Evolutionary conservation across 495 filamentous ascomycete species (phyloP), one percentile per base, ranked within the genome.

Genomic region (Pseudoneurospora amorphoporcata): DNA sequence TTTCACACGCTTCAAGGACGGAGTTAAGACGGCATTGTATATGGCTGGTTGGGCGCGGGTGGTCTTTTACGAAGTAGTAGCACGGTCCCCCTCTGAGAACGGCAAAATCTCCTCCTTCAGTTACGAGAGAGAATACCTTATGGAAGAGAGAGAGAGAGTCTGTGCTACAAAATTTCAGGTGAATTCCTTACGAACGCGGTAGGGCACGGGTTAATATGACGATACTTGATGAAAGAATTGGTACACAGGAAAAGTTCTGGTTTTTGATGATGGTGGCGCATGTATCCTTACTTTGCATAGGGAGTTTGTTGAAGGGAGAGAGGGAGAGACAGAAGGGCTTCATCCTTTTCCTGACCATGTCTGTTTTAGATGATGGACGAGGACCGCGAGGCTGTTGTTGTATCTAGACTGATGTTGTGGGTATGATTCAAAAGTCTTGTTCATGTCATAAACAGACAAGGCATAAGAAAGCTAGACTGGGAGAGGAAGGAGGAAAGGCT

Each of bases 1-100:
- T 53, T 53, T 68, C 39, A 35, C 17, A 29, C 39, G 38, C 53
- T 53, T 69, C 72, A 47, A 43, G 73, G 70, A 72, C 65, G 73
- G 73, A 74, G 73, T 74, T 68, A 72, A 74, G 53, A 29, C 32
- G 39, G 61, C 37, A 68, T 68, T 39, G 70, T 19, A 42, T 39
- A 39, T 17, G 40, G 71, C n/a, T 37, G 35, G 39, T 68, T 47
- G 58, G 72, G 72, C 72, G 71, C 39, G 68, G 72, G 43, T 73
- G 43, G 29, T 47, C 39, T 71, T 45, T 69, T 70, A 58, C 53
- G 53, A 65, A 65, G 53, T 65, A 65, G 53, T 65, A 65, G 53
- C 53, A 65, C 53, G 53, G 53, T 7, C 53, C 53, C 53, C 14
- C 53, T 65, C 39, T 40, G 35, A 37, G 53, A 65, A 65, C 29